Conservation (phyloP, 768 basidiomycete species). For the Podaxis carcinomalis region DNA sequence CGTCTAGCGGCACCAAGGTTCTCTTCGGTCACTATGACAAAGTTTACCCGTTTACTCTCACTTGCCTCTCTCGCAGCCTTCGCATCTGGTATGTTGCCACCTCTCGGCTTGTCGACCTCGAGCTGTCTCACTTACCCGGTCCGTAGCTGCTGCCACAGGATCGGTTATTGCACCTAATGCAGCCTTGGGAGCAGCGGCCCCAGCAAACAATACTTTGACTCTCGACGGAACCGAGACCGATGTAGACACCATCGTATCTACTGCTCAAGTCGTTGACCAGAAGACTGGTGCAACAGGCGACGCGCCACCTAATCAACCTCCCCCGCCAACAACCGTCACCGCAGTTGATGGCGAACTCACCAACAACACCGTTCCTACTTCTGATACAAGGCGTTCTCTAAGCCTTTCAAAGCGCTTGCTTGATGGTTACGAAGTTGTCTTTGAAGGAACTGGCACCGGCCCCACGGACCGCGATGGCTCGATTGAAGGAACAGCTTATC, state of each 20-base stretch:
- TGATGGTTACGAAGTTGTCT: conserved; percentile 32
- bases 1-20: neutral
- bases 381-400: conserved; percentile 14
- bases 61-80: conserved; percentile 17
- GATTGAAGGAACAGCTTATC: conserved; percentile 44
- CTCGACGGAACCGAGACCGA: conserved; percentile 27
- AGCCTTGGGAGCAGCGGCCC: neutral
- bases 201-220: conserved; percentile 16
- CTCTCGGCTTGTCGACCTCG: neutral
- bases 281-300: conserved; percentile 28
- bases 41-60: conserved; percentile 13
- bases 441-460: conserved; percentile 32
- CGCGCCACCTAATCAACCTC: conserved; percentile 29
- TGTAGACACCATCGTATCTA: conserved; percentile 28
- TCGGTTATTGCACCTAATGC: conserved; percentile 20
- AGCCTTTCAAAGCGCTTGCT: conserved; percentile 19
- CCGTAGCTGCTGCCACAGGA: conserved; percentile 17
- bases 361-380: conserved; percentile 13
- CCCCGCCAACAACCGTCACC: conserved; percentile 34
- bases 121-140: neutral
- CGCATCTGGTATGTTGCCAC: conserved; percentile 18
- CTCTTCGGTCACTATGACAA: conserved; percentile 6
- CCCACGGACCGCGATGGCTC: conserved; percentile 35
- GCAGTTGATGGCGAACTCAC: conserved; percentile 40
- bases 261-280: conserved; percentile 32